Base-by-base conservation (phyloP, 1,284 basidiomycete species). In the Pisolithus thermaeus region DNA sequence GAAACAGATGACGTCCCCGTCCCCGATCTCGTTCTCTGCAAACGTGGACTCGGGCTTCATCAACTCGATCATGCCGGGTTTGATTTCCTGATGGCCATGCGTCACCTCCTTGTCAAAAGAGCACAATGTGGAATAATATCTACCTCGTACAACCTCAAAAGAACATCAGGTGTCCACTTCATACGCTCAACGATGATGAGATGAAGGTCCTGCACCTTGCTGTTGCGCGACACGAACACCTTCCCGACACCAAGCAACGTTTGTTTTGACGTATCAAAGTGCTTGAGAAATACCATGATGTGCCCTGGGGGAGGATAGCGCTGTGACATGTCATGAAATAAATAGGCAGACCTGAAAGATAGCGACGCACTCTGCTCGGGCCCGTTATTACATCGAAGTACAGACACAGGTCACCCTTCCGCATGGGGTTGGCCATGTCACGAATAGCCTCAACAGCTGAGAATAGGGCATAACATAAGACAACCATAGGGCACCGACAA, bases 261-360 rank as follows among this genome's bases (percentile, higher is more conserved):
- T 74, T 99, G 97, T 62, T 92, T 88, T 18, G 90, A 87, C 20
- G 92, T 93, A 71, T 99, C 95, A 64, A 99, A 99, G 73, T 97
- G 92, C 74, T 99, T 99, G 65, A 99, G 77, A 80, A 99, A 99
- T 65, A 99, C 80, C 95, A 99, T 97, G 68, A 97, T 94, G 4
- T 90, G 87, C 53, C 91, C 90, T 50, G 80, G 66, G 59, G 85
- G 80, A 61, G 85, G 76, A 32, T 88, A 85, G 20, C 84, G 81
- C 84, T 88, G 54, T 37, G 37, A 54, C 32, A 54, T 11, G 36
- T 35, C 39, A 35, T 51, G 47, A 52, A 58, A 48, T 57, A 42
- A 30, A 36, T 44, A 25, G 46, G 35, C 36, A 41, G 22, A 28
- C 20, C n/a, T 40, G 22, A 36, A 32, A 46, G 48, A 43, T 38